These are phyloP conservation scores for Candida sanyaensis DNA, from an alignment of 1,139 yeast genomes.

Conservation along the genomic window DNA sequence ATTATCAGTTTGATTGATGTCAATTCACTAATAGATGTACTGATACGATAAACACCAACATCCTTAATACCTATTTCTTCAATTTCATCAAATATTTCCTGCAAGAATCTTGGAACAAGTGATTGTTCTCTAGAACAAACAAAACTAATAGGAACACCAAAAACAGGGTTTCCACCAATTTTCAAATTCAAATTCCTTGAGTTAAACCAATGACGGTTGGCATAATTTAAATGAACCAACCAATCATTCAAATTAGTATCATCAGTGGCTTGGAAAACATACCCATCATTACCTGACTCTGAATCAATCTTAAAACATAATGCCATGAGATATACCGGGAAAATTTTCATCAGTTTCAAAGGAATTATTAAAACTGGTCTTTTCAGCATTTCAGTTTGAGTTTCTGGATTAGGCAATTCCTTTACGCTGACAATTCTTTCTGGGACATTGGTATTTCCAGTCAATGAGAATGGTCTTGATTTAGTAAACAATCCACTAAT, in stretches of 20 bases:
- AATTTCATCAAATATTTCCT: constrained; percentile 66
- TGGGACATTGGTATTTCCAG: constrained; percentile 29
- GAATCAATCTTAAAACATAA: constrained; percentile 63
- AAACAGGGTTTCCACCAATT: constrained; percentile 45
- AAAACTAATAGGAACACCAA: constrained; percentile 85
- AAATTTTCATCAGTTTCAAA: constrained; percentile 51
- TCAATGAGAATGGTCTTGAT: constrained; percentile 36
- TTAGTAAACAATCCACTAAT: constrained; percentile 46
- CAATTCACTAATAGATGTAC: constrained; percentile 84
- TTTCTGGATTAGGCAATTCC: constrained; percentile 61
- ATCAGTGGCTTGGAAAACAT: constrained; percentile 65
- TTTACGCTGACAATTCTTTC: constrained; percentile 54
- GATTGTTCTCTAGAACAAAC: constrained; percentile 73
- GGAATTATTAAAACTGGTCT: constrained; percentile 63
- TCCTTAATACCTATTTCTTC: constrained; percentile 86
- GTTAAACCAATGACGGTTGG: constrained; percentile 59
- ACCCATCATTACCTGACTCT: constrained; percentile 53
- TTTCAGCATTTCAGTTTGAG: constrained; percentile 42
- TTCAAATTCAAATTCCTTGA: constrained; percentile 43
- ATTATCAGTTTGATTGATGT: constrained; percentile 68
- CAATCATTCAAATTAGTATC: constrained; percentile 75
- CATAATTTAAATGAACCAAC: constrained; percentile 54
- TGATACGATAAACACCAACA: constrained; percentile 89
- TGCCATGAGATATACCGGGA: constrained; percentile 56
- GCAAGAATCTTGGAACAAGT: constrained; percentile 65